phyloP scores from a whole-genome alignment of 768 basidiomycete genomes.

The Phanerodontia chrysosporium region DNA sequence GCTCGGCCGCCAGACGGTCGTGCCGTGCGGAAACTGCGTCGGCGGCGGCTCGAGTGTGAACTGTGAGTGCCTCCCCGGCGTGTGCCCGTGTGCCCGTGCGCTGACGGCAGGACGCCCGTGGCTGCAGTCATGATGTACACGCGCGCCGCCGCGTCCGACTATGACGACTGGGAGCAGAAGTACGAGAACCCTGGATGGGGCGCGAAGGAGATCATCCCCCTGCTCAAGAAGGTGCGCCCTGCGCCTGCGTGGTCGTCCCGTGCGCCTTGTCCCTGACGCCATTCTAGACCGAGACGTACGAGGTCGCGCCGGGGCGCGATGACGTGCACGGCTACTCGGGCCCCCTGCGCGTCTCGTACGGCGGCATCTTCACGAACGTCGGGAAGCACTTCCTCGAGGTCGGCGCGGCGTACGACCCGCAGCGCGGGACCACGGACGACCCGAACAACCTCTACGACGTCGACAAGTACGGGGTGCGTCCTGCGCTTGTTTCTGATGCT shows the following conservation, averaged over 20 bases:
- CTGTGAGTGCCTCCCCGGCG: conserved; percentile 31
- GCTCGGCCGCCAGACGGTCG: conserved; percentile 39
- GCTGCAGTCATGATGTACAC: conserved; percentile 51
- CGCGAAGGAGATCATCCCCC: conserved; percentile 50
- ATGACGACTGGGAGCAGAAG: conserved; percentile 54
- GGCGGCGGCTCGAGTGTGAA: conserved; percentile 65
- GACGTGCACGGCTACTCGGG: conserved; percentile 33
- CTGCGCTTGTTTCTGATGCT: too few species aligned
- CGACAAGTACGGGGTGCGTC: conserved; percentile 45
- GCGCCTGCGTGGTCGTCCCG: not conserved
- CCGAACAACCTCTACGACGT: conserved; percentile 39
- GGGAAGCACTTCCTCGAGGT: conserved; percentile 44
- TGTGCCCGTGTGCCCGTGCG: conserved; percentile 8
- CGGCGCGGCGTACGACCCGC: conserved; percentile 44
- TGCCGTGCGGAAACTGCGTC: conserved; percentile 45
- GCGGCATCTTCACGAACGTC: conserved; percentile 35
- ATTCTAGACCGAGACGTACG: conserved; percentile 31
- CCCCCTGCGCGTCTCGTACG: conserved; percentile 36
- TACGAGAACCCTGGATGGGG: conserved; percentile 60
- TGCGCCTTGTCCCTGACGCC: not conserved
- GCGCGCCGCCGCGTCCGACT: conserved; percentile 58
- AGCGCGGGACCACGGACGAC: conserved; percentile 41
- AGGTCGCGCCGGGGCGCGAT: conserved; percentile 19
- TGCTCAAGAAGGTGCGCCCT: conserved; percentile 11
- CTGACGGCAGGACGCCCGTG: conserved; percentile 17